Percentiles rank a stretch among this genome's conserved stretches.
phyloP scores from a whole-genome alignment of 768 basidiomycete species.

The Pisolithus albus region DNA sequence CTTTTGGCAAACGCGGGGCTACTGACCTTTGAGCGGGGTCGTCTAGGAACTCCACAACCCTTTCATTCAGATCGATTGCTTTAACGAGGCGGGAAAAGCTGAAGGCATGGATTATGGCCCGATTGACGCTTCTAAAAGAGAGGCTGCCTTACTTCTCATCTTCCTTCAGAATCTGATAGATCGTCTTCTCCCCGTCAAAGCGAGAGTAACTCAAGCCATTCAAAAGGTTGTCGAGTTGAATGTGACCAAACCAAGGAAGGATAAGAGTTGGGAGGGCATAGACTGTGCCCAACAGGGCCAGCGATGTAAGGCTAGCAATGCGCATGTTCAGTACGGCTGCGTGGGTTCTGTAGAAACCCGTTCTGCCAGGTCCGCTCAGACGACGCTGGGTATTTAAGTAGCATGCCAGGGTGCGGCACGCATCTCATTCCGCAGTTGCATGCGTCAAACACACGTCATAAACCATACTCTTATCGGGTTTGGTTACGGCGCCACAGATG shows the following conservation, averaged over 20 bases:
- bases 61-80: constrained; percentile 34
- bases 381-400: no score
- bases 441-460: no score
- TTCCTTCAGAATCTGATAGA: constrained; percentile 23
- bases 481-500: no score
- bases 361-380: background rate
- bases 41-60: constrained; percentile 33
- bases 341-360: background rate
- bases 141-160: constrained; percentile 13
- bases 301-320: constrained; percentile 3
- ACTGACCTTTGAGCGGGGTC: constrained; percentile 32
- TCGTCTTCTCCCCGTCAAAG: constrained; percentile 14
- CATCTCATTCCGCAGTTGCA: no score
- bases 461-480: no score
- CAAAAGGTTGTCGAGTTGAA: constrained; percentile 10
- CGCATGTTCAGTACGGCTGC: constrained; percentile 10
- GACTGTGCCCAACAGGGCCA: constrained; percentile 10
- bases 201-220: constrained; percentile 1
- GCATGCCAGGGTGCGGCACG: no score
- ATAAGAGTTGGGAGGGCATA: constrained; percentile 14
- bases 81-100: constrained; percentile 38
- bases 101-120: background rate
- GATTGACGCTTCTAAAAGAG: background rate
- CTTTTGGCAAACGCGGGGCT: background rate
- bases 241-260: constrained; percentile 20